Base-by-base conservation (phyloP, 371 early-diverging fungal species). In the Quaeritorhiza haematococci region DNA sequence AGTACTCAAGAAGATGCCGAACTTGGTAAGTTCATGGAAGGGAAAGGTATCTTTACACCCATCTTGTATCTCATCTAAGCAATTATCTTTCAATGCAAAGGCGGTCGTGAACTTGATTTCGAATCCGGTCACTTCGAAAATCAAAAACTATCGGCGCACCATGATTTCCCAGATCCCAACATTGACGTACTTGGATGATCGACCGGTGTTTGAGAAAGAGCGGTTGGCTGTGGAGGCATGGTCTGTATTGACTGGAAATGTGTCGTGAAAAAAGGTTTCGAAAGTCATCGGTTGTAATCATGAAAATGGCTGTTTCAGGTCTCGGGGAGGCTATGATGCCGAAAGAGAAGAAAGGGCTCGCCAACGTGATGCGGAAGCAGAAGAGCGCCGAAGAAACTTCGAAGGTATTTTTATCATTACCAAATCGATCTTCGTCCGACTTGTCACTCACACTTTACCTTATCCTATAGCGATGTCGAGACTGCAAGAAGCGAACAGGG, bases 191-290 rank as follows among this genome's bases (percentile, higher is more conserved):
- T 56, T 81, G 17, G 79, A 81, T 54, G 81, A 81, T 51, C 66
- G 79, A 1, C 81, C 81, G 5, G 76, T 81, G 10, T 76, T 73
- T 46, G 76, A 76, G 33, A 77, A 73, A 17, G 81, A 81, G 58
- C 45, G 81, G 5, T 56, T 67, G 8, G 56, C 64, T 0, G 60
- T 62, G 21, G 76, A 79, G 29, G 81, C 81, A 3, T 81, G 79
- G 79, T 75, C 61, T 1, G 61, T 13, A 24, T n/a, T 10, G 13
- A 38, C 38, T 13, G n/a, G 27, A 29, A 13, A 48, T 23, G 7
- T 17, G 32, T 19, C 15, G 21, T 35, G 17, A 38, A 13, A 33
- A 33, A 8, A 24, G 21, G 8, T 7, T 57, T 1, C 24, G 1
- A 48, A 48, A 27, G 19, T 42, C 30, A 52, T 56, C 32, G 1